Conservation (phyloP, 1,139 yeast species). For the Pichia sp. region DNA sequence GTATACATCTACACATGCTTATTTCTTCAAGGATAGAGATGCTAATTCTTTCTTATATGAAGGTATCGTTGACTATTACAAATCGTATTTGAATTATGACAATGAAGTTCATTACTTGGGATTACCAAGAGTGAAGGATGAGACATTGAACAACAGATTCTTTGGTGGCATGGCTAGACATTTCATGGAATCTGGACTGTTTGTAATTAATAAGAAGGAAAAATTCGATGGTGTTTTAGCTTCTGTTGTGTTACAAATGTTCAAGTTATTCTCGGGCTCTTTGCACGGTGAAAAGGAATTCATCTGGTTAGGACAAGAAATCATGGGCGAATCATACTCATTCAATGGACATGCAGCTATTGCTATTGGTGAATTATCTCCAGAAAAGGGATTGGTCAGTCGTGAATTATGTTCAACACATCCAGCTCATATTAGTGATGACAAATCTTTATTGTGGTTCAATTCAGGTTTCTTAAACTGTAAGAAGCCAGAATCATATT, state of each 20-base stretch:
- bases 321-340: constrained; percentile 50
- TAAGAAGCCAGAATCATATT: constrained; percentile 44
- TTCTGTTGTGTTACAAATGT: constrained; percentile 40
- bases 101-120: constrained; percentile 27
- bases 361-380: constrained; percentile 46
- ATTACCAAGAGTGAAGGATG: constrained; percentile 20
- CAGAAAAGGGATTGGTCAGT: constrained; percentile 33
- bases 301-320: constrained; percentile 57
- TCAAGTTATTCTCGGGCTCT: constrained; percentile 31
- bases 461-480: constrained; percentile 67
- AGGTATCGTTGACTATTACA: constrained; percentile 49
- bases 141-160: constrained; percentile 31
- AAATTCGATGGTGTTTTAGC: constrained; percentile 47
- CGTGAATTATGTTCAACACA: constrained; percentile 63
- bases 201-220: constrained; percentile 42
- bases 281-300: constrained; percentile 62
- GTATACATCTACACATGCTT: constrained; percentile 35
- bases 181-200: constrained; percentile 57
- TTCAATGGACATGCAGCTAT: constrained; percentile 52
- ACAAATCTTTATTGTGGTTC: constrained; percentile 54
- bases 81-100: constrained; percentile 42
- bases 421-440: constrained; percentile 61
- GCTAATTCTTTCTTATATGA: constrained; percentile 34
- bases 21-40: constrained; percentile 43
- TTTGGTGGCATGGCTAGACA: constrained; percentile 50